Percentiles rank a stretch among this genome's conserved stretches.
Evolutionary conservation across 371 early-diverging fungal species (phyloP).

Genomic region (Mortierella sp.): DNA sequence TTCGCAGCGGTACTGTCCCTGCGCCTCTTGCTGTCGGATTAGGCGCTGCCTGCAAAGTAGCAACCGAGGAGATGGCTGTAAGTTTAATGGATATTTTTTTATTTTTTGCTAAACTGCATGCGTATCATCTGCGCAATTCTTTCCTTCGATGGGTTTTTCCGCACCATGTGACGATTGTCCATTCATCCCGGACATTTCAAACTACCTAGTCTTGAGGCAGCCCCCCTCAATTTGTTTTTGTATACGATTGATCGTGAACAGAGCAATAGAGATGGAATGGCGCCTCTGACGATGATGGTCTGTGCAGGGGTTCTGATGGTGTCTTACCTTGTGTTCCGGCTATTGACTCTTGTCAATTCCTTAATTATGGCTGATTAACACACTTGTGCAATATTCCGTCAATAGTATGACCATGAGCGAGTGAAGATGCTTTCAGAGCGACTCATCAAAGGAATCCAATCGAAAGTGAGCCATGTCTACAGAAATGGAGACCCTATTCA

Average conservation of each 20-base stretch:
- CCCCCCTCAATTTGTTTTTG: conserved; percentile 1
- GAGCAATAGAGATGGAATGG: not conserved
- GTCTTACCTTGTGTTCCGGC: conserved; percentile 5
- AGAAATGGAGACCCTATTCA: conserved; percentile 90
- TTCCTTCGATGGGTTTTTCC: not conserved
- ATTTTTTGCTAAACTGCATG: not conserved
- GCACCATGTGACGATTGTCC: conserved; percentile 53
- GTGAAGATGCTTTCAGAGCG: conserved; percentile 81
- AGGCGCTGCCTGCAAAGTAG: conserved; percentile 96
- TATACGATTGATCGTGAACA: not conserved
- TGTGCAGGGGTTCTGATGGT: conserved; percentile 81
- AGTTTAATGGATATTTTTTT: conserved; percentile 29
- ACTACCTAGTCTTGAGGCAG: conserved; percentile 20
- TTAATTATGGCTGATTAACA: not conserved
- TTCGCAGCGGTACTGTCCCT: conserved; percentile 98
- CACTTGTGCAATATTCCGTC: conserved; percentile 4
- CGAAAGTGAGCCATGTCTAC: conserved; percentile 82
- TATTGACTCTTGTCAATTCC: not conserved
- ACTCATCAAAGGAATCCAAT: conserved; percentile 82
- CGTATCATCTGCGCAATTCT: not conserved
- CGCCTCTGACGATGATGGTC: conserved; percentile 57
- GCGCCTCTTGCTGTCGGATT: conserved; percentile 97
- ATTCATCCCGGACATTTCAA: conserved; percentile 46
- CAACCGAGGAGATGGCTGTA: conserved; percentile 89
- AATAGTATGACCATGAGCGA: conserved; percentile 83